phyloP scores from a whole-genome alignment of 1,139 yeast genomes.

The Blastobotrys petasosporus region DNA sequence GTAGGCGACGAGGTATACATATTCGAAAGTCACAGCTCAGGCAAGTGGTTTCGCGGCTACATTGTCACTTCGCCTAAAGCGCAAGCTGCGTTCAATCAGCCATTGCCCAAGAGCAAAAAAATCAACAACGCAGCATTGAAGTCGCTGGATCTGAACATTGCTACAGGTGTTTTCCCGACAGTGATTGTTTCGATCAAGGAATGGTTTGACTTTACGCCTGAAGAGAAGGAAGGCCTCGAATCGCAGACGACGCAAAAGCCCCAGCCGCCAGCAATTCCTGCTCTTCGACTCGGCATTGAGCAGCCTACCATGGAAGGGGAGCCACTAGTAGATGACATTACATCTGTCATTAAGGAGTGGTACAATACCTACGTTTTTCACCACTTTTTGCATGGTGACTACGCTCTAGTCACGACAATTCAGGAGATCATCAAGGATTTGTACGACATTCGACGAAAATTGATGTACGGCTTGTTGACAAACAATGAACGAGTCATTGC shows the following conservation, averaged over 20 bases:
- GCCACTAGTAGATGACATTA: slow-evolving; percentile 33
- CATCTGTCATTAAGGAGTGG: slow-evolving; percentile 33
- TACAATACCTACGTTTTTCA: slow-evolving; percentile 29
- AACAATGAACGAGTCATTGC: slow-evolving; percentile 50
- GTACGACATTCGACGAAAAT: slow-evolving; percentile 57
- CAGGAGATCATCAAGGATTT: slow-evolving; percentile 41
- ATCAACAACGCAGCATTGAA: slow-evolving; percentile 24
- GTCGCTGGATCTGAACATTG: slow-evolving; percentile 26
- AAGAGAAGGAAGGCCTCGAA: slow-evolving; percentile 13
- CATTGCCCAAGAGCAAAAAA: slow-evolving; percentile 20
- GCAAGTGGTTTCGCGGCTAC: slow-evolving; percentile 79
- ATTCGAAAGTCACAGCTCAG: slow-evolving; percentile 55
- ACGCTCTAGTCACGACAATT: slow-evolving; percentile 33
- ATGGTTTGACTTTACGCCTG: slow-evolving; percentile 22
- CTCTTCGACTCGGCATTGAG: slow-evolving; percentile 27
- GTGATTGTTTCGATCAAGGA: slow-evolving; percentile 26
- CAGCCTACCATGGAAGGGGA: slow-evolving; percentile 24
- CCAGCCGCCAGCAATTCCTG: slow-evolving; percentile 30
- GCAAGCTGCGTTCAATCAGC: slow-evolving; percentile 29
- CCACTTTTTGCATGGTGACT: slow-evolving; percentile 33
- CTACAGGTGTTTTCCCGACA: slow-evolving; percentile 31
- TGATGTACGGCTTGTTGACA: slow-evolving; percentile 54
- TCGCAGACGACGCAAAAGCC: slow-evolving; percentile 7
- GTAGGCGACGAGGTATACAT: slow-evolving; percentile 79
- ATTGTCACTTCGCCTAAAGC: slow-evolving; percentile 34